These are phyloP conservation scores for Climacium dendroides DNA, from an alignment of 225 moss, liverwort and hornwort species.

Conservation along the genomic window DNA sequence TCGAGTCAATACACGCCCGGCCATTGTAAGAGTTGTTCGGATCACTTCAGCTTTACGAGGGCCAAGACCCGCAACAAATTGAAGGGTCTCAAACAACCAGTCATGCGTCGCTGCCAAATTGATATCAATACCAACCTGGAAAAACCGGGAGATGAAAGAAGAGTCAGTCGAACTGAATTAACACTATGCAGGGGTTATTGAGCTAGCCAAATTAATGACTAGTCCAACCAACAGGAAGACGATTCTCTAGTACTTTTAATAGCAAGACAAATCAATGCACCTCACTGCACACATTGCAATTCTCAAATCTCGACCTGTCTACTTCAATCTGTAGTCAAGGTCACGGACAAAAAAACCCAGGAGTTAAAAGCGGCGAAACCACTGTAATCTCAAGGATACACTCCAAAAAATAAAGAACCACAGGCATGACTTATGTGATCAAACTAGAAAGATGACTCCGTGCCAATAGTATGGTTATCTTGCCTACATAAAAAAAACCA, in stretches of 20 bases:
- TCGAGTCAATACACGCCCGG: conserved; percentile 57
- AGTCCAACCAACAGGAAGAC: not conserved
- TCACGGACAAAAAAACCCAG: not conserved
- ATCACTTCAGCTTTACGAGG: conserved; percentile 84
- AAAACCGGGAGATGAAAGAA: conserved; percentile 1
- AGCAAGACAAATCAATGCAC: not conserved
- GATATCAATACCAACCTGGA: conserved; percentile 82
- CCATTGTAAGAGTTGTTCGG: conserved; percentile 59
- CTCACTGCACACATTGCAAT: not conserved
- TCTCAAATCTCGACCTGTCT: not conserved
- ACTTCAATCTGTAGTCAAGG: not conserved
- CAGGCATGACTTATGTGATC: not conserved
- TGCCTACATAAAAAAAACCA: not conserved
- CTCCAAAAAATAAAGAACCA: not conserved
- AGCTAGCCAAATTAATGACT: not conserved
- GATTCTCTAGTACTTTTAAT: not conserved
- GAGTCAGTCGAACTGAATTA: not conserved
- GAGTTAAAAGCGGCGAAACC: not conserved
- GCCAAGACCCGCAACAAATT: conserved; percentile 85
- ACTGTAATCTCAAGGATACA: not conserved
- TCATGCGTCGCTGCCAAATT: conserved; percentile 75
- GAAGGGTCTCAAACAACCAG: conserved; percentile 83
- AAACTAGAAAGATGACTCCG: not conserved
- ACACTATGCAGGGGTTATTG: not conserved
- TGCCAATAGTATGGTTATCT: not conserved